Evolutionary conservation across 768 basidiomycete genomes (phyloP).

Genomic region (Lactarius quietus): DNA sequence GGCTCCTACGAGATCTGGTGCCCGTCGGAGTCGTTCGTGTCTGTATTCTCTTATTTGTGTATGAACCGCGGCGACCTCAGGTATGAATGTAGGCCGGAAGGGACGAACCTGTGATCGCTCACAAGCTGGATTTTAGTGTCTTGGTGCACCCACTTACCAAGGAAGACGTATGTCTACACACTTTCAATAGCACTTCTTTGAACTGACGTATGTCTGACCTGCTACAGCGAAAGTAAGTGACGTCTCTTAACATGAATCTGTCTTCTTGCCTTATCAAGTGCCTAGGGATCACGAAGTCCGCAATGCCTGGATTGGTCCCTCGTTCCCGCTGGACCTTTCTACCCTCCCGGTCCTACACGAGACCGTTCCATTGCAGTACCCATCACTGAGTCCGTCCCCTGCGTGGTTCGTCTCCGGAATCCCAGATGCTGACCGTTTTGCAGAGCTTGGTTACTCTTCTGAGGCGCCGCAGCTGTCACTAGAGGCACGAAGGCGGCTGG

Average conservation of each 20-base stretch:
- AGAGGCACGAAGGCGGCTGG: constrained; percentile 59
- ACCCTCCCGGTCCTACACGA: constrained; percentile 49
- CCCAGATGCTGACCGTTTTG: neutral
- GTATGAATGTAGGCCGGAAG: constrained; percentile 36
- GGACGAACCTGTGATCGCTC: neutral
- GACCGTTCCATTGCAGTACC: constrained; percentile 63
- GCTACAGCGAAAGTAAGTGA: constrained; percentile 38
- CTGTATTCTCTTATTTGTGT: constrained; percentile 75
- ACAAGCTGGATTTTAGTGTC: constrained; percentile 42
- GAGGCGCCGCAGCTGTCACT: constrained; percentile 45
- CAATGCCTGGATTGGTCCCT: constrained; percentile 68
- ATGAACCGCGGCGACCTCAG: constrained; percentile 65
- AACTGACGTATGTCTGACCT: constrained; percentile 4
- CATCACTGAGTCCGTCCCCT: constrained; percentile 36
- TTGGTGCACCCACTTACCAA: constrained; percentile 72
- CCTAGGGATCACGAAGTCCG: constrained; percentile 68
- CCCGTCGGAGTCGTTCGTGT: constrained; percentile 66
- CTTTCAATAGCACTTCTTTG: neutral
- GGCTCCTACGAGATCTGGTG: constrained; percentile 84
- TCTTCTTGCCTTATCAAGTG: neutral
- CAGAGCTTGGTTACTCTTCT: constrained; percentile 71
- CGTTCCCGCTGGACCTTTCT: constrained; percentile 64
- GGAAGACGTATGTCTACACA: constrained; percentile 50
- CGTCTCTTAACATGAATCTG: neutral
- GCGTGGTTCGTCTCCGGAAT: neutral